phyloP scores from a whole-genome alignment of 2,329 filamentous ascomycete genomes.

The Colletotrichum sp. region DNA sequence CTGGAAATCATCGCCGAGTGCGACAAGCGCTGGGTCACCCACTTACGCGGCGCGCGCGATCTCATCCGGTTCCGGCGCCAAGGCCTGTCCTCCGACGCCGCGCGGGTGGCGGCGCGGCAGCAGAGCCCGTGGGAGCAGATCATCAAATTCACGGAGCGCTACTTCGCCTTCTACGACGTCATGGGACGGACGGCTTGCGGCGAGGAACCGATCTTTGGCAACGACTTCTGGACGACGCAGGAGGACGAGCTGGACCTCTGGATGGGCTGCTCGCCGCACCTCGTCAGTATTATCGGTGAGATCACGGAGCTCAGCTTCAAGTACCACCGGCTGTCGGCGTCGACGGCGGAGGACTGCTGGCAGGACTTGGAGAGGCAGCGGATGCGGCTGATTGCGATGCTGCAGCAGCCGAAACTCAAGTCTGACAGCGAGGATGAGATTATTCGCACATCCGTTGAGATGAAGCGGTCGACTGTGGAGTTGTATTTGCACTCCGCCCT shows the following conservation, averaged over 20 bases:
- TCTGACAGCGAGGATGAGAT: constrained; percentile 31
- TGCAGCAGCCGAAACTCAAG: constrained; percentile 1
- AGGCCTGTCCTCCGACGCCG: not conserved
- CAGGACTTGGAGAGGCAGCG: constrained; percentile 12
- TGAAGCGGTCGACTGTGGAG: constrained; percentile 44
- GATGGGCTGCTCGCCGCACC: constrained; percentile 48
- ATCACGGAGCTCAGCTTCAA: constrained; percentile 45
- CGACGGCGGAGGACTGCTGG: constrained; percentile 9
- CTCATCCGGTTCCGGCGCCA: constrained; percentile 40
- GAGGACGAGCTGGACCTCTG: constrained; percentile 41
- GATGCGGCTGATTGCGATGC: not conserved
- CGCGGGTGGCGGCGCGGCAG: not conserved
- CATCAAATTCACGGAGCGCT: constrained; percentile 37
- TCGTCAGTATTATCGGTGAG: constrained; percentile 44
- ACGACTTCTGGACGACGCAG: constrained; percentile 44
- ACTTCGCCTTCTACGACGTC: constrained; percentile 51
- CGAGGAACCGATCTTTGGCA: constrained; percentile 44
- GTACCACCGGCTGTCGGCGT: constrained; percentile 25
- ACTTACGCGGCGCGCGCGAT: constrained; percentile 47
- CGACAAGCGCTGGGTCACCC: constrained; percentile 47
- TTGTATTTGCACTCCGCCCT: constrained; percentile 47
- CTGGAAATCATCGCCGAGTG: constrained; percentile 32
- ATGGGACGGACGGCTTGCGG: constrained; percentile 51
- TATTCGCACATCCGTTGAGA: constrained; percentile 39
- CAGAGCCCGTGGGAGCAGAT: constrained; percentile 23